These are phyloP conservation scores for Boletellus emodensis DNA, from an alignment of 768 basidiomycete genomes.

Conservation along the genomic window DNA sequence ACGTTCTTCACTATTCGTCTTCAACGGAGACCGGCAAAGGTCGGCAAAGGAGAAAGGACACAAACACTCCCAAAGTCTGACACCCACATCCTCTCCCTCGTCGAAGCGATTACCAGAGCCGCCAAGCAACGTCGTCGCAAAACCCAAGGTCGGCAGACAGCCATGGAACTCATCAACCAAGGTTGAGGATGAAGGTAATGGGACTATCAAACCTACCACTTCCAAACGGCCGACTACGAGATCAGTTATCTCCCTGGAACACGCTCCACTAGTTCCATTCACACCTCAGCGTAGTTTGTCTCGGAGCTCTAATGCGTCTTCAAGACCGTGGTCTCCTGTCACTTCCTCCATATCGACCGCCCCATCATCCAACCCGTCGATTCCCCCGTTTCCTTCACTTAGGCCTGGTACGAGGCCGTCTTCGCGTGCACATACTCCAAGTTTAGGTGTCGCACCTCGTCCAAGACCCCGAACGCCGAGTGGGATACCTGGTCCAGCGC, in stretches of 20 bases:
- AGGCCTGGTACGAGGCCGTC: slow-evolving; percentile 34
- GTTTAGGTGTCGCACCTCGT: slow-evolving; percentile 48
- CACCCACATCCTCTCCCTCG: slow-evolving; percentile 63
- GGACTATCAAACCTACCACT: slow-evolving; percentile 45
- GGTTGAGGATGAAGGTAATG: slow-evolving; percentile 52
- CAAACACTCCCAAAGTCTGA: slow-evolving; percentile 67
- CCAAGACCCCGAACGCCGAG: slow-evolving; percentile 76
- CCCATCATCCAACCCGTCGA: slow-evolving; percentile 44
- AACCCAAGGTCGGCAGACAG: slow-evolving; percentile 41
- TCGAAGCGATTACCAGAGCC: slow-evolving; percentile 34
- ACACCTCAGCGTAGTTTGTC: slow-evolving; percentile 63
- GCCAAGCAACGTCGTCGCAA: slow-evolving; percentile 38
- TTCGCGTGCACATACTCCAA: slow-evolving; percentile 61
- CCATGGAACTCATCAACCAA: slow-evolving; percentile 82
- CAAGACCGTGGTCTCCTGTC: slow-evolving; percentile 76
- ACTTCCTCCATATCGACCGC: slow-evolving; percentile 68
- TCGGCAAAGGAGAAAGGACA: slow-evolving; percentile 59
- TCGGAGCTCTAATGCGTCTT: slow-evolving; percentile 71
- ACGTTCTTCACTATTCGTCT: slow-evolving; percentile 58
- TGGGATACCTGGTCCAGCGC: slow-evolving; percentile 64
- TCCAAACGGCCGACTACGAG: slow-evolving; percentile 47
- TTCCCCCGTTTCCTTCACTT: slow-evolving; percentile 32
- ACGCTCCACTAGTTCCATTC: slow-evolving; percentile 45
- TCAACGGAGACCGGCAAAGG: slow-evolving; percentile 41
- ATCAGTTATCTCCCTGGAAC: slow-evolving; percentile 42